Evolutionary conservation across 148 eudicot genomes (phyloP).

Genomic region (Rhododendron simsii): DNA sequence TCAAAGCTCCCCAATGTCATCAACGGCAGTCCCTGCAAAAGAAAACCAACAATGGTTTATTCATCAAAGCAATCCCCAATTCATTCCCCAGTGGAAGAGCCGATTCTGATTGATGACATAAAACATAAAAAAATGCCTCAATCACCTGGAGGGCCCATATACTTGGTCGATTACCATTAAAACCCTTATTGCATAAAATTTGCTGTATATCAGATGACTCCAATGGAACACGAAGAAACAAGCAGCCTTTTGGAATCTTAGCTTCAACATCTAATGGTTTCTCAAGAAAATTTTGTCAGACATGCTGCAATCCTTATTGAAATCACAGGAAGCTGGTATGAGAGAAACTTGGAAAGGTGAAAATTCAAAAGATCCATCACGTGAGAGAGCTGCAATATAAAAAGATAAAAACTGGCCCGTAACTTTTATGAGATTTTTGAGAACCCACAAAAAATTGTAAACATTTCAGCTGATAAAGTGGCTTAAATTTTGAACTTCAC

Average conservation of each 20-base stretch:
- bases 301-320: background rate
- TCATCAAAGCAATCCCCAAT: background rate
- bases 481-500: background rate
- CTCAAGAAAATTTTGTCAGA: conserved; percentile 20
- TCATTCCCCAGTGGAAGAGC: background rate
- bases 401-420: background rate
- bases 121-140: background rate
- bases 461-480: background rate
- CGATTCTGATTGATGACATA: background rate
- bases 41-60: background rate
- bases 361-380: background rate
- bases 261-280: conserved; percentile 68
- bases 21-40: conserved; percentile 71
- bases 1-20: conserved; percentile 48
- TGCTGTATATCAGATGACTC: conserved; percentile 52
- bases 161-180: conserved; percentile 70
- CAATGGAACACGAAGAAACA: conserved; percentile 57
- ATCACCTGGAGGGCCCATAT: conserved; percentile 80
- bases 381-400: no score
- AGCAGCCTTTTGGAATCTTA: conserved; percentile 59
- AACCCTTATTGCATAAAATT: conserved; percentile 54
- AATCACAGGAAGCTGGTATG: background rate
- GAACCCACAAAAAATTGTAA: background rate
- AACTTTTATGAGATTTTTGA: background rate
- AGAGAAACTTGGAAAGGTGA: background rate